These are phyloP conservation scores for Fusarium coicis DNA, from an alignment of 2,329 filamentous ascomycete genomes.

Conservation along the genomic window DNA sequence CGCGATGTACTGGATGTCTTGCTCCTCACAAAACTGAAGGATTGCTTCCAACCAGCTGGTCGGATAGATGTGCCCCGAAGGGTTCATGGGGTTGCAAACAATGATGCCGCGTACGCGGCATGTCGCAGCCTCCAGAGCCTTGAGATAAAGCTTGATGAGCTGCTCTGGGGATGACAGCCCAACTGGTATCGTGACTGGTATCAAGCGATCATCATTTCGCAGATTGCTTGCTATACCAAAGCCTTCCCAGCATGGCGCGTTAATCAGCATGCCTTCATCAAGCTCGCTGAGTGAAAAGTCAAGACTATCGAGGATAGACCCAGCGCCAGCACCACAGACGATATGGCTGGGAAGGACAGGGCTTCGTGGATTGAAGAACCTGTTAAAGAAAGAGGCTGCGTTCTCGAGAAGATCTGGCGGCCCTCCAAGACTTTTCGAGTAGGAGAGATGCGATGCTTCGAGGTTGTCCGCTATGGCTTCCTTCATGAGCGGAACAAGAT, in stretches of 20 bases:
- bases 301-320: neutral
- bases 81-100: neutral
- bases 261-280: neutral
- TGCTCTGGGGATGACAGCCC: neutral
- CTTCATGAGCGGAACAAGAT: neutral
- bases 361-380: neutral
- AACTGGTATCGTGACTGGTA: neutral
- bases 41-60: neutral
- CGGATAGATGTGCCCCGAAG: neutral
- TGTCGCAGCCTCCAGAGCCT: neutral
- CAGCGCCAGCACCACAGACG: neutral
- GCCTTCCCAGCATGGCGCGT: neutral
- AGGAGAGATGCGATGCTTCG: neutral
- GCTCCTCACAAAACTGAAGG: neutral
- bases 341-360: neutral
- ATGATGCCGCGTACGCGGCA: neutral
- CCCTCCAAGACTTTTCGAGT: neutral
- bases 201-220: neutral
- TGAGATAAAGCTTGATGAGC: neutral
- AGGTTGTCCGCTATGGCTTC: neutral
- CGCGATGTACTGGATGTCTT: neutral
- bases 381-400: neutral
- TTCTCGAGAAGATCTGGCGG: neutral
- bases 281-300: neutral
- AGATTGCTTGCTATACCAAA: neutral